Evolutionary conservation across 2,329 filamentous ascomycete species (phyloP), one percentile per base, ranked within the genome.

Genomic region (Talaromyces sp.): DNA sequence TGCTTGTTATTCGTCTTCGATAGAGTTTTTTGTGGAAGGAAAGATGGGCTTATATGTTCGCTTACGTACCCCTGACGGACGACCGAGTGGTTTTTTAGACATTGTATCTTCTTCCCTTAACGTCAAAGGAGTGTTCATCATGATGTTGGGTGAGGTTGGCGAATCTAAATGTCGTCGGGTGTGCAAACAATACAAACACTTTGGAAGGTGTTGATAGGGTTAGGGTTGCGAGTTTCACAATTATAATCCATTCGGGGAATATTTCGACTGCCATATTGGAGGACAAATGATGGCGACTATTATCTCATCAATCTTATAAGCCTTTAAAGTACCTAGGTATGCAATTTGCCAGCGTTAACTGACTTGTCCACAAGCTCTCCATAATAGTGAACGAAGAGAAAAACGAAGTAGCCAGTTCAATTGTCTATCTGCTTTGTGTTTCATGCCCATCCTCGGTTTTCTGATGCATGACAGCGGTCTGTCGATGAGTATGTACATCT

Each of bases 121-220:
- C n/a, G n/a, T n/a, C n/a, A n/a, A 5, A 19, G 5, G 11, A 28
- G 11, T 6, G 1, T 37, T 22, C 5, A 33, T 5, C 11, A 33
- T 21, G 36, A 51, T 35, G 17, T 51, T 22, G 31, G 17, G 31
- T 6, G 1, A n/a, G 5, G 33, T 22, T 51, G 48, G 17, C n/a
- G 28, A 37, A 19, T 37, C n/a, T 2, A 19, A 10, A 25, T 7
- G 41, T 28, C n/a, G 31, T 33, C 43, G 31, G 22, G 1, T 48
- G 9, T 52, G 48, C 48, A 52, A 52, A 52, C 48, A 39, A 52
- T n/a, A 52, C 48, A 52, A 52, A 52, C 48, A 39, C n/a, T 11
- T 22, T 13, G 25, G 10, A 1, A 28, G 2, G 4, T 9, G 11
- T 13, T 10, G 13, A 17, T 11, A 48, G n/a, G 11, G 11, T 15